These are phyloP conservation scores for Coemansia guatemalensis DNA, from an alignment of 192 early-diverging fungal genomes.

Conservation along the genomic window DNA sequence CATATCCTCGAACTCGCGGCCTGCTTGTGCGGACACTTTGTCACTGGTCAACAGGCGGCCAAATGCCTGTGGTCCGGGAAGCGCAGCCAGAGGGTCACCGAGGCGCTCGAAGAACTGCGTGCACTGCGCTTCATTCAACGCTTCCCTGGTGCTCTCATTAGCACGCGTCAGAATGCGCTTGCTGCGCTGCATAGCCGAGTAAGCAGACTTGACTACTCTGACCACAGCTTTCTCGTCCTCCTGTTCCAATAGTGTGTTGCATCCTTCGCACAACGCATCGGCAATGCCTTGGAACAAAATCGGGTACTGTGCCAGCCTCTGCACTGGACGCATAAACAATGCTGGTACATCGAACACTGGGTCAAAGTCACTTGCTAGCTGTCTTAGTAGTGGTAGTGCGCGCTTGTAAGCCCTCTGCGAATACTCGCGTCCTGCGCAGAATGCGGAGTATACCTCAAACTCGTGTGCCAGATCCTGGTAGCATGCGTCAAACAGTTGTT, in stretches of 20 bases:
- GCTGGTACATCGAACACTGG: slow-evolving; percentile 36
- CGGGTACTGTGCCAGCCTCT: slow-evolving; percentile 53
- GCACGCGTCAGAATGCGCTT: slow-evolving; percentile 39
- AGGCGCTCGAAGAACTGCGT: slow-evolving; percentile 38
- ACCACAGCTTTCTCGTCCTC: slow-evolving; percentile 15
- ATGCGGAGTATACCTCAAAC: slow-evolving; percentile 39
- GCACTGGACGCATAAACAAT: slow-evolving; percentile 49
- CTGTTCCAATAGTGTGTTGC: neutral
- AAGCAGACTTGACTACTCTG: slow-evolving; percentile 23
- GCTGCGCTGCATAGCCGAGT: slow-evolving; percentile 37
- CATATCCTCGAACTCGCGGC: slow-evolving; percentile 22
- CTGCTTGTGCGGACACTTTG: slow-evolving; percentile 13
- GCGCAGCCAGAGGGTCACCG: slow-evolving; percentile 9
- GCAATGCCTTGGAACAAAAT: slow-evolving; percentile 46
- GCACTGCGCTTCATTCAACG: slow-evolving; percentile 22
- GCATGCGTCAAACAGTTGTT: slow-evolving; percentile 32
- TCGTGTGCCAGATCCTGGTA: slow-evolving; percentile 16
- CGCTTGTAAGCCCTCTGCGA: slow-evolving; percentile 18
- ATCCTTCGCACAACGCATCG: slow-evolving; percentile 26
- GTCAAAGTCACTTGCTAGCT: slow-evolving; percentile 16
- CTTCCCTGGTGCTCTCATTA: slow-evolving; percentile 49
- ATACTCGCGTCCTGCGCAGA: slow-evolving; percentile 39
- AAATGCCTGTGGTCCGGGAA: neutral
- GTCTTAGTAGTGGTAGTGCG: slow-evolving; percentile 22
- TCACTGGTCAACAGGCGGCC: slow-evolving; percentile 33